Percentiles rank a stretch among this genome's conserved stretches.
Conservation (phyloP, 1,284 basidiomycete genomes). For the Trametes pubescens region DNA sequence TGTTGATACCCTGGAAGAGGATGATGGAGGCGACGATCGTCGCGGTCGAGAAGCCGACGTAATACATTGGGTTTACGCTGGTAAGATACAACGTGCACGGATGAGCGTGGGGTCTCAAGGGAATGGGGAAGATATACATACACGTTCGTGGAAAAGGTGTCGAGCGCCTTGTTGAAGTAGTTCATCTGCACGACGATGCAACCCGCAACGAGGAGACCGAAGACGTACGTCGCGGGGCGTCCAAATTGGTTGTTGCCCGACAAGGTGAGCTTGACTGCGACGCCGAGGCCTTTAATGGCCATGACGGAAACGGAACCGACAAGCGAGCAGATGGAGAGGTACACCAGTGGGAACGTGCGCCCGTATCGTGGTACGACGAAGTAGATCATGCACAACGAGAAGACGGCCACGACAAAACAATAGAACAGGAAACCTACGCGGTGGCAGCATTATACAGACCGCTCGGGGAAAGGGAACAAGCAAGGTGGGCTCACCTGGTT, state of each 20-base stretch:
- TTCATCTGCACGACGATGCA: slow-evolving; percentile 98
- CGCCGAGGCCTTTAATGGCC: slow-evolving; percentile 96
- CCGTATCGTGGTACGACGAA: slow-evolving; percentile 87
- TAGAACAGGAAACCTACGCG: slow-evolving; percentile 86
- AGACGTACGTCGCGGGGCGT: slow-evolving; percentile 94
- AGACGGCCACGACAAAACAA: slow-evolving; percentile 84
- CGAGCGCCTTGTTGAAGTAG: slow-evolving; percentile 99
- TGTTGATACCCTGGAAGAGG: slow-evolving; percentile 97
- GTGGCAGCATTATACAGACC: not conserved
- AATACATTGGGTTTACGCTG: slow-evolving; percentile 98
- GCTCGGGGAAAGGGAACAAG: not conserved
- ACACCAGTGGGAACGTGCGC: slow-evolving; percentile 88
- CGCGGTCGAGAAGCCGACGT: slow-evolving; percentile 95
- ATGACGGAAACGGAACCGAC: slow-evolving; percentile 92
- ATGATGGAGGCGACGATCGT: slow-evolving; percentile 96
- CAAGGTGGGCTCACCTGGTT: slow-evolving; percentile 71
- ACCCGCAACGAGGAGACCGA: slow-evolving; percentile 82
- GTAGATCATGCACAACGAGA: slow-evolving; percentile 90
- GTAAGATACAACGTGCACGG: not conserved
- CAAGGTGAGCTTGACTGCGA: slow-evolving; percentile 95
- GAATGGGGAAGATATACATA: slow-evolving; percentile 54
- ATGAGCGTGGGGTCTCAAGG: no score
- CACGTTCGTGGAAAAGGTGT: slow-evolving; percentile 98
- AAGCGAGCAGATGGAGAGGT: slow-evolving; percentile 92
- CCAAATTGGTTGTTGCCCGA: slow-evolving; percentile 96